Percentiles rank a stretch among this genome's conserved stretches.
Evolutionary conservation across 1,284 basidiomycete species (phyloP).

Genomic region (Phylloboletellus chloephorus): DNA sequence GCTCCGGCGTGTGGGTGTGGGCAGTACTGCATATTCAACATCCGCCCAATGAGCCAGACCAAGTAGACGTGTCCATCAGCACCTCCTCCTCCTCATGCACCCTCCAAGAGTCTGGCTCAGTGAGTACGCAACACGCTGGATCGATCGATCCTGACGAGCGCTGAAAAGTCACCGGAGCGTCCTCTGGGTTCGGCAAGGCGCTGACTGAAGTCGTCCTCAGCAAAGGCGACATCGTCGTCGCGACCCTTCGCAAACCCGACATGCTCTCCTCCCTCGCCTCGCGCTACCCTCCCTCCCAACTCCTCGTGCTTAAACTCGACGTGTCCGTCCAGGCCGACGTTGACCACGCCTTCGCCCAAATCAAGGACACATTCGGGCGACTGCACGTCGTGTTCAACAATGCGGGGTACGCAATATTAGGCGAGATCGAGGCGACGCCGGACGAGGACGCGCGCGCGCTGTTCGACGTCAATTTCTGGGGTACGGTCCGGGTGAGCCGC

Average conservation of each 20-base stretch:
- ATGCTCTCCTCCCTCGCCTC: slow-evolving; percentile 20
- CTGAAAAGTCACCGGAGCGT: slow-evolving; percentile 30
- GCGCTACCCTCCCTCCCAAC: slow-evolving; percentile 10
- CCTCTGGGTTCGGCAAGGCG: slow-evolving; percentile 30
- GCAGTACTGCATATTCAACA: too few species aligned
- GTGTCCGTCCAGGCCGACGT: slow-evolving; percentile 17
- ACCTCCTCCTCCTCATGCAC: not conserved
- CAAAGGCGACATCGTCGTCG: slow-evolving; percentile 30
- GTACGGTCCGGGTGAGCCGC: slow-evolving; percentile 7
- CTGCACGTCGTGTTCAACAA: slow-evolving; percentile 24
- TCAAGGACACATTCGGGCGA: slow-evolving; percentile 9
- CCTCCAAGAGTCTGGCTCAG: slow-evolving; percentile 15
- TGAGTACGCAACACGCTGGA: slow-evolving; percentile 1
- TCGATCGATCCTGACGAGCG: not conserved
- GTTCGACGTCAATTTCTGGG: slow-evolving; percentile 19
- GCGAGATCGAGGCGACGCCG: slow-evolving; percentile 13
- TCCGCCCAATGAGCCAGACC: too few species aligned
- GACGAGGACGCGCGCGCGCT: slow-evolving; percentile 9
- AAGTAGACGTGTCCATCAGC: too few species aligned
- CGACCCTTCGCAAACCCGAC: slow-evolving; percentile 29
- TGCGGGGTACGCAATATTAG: slow-evolving; percentile 12
- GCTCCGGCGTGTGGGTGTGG: too few species aligned
- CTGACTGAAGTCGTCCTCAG: slow-evolving; percentile 26
- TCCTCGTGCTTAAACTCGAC: slow-evolving; percentile 16
- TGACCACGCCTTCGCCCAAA: slow-evolving; percentile 12